Evolutionary conservation across 106 monocot species (phyloP).

Genomic region (Xerophyta viscosa): DNA sequence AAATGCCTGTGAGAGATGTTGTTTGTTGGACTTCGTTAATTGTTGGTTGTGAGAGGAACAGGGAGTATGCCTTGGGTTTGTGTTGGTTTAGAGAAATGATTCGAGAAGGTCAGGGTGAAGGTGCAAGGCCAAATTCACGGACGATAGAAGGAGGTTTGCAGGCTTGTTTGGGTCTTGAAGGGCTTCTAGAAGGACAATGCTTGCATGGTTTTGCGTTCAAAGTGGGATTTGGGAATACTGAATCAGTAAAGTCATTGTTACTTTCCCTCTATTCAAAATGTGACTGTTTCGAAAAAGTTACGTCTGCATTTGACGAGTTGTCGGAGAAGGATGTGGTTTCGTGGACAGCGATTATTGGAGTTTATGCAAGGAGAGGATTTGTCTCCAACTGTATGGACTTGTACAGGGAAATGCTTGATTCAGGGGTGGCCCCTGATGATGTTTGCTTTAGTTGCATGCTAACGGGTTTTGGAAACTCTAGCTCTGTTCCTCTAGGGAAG

Average conservation of each 20-base stretch:
- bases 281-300: slow-evolving; percentile 34
- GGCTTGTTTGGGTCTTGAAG: slow-evolving; percentile 38
- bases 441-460: slow-evolving; percentile 55
- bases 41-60: slow-evolving; percentile 54
- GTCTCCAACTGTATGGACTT: slow-evolving; percentile 21
- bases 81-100: slow-evolving; percentile 34
- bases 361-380: slow-evolving; percentile 34
- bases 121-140: slow-evolving; percentile 34
- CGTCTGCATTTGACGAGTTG: slow-evolving; percentile 39
- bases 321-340: slow-evolving; percentile 50
- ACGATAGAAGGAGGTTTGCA: slow-evolving; percentile 42
- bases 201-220: slow-evolving; percentile 53
- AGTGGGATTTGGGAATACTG: slow-evolving; percentile 18
- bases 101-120: slow-evolving; percentile 13
- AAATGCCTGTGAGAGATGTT: slow-evolving; percentile 62
- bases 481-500: slow-evolving; percentile 26
- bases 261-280: slow-evolving; percentile 67
- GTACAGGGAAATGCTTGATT: slow-evolving; percentile 40
- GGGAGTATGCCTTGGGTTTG: slow-evolving; percentile 34
- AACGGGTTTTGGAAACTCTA: slow-evolving; percentile 23
- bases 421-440: slow-evolving; percentile 44
- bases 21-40: slow-evolving; percentile 71
- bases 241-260: slow-evolving; percentile 29
- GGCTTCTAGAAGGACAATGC: slow-evolving; percentile 26
- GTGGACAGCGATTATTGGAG: slow-evolving; percentile 50